These are phyloP conservation scores for Leucosporidium creatinivorum DNA, from an alignment of 768 basidiomycete genomes.

Conservation along the genomic window DNA sequence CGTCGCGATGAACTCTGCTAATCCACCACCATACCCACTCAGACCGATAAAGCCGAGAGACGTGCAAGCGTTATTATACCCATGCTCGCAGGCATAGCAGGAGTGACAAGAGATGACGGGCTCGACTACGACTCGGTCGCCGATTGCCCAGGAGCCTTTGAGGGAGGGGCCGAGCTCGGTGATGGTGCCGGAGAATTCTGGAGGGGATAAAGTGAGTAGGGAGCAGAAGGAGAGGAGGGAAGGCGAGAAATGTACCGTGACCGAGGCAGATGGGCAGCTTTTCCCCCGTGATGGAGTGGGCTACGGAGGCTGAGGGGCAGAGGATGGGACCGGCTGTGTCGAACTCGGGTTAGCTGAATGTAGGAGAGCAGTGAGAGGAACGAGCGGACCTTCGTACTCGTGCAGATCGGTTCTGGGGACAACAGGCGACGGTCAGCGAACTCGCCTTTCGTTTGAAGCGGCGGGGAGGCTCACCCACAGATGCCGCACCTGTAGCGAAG, in stretches of 20 bases:
- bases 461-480: conserved; percentile 40
- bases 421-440: neutral
- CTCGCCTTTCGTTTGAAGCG: neutral
- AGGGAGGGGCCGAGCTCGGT: conserved; percentile 41
- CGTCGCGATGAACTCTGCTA: conserved; percentile 46
- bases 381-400: conserved; percentile 41
- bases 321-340: conserved; percentile 33
- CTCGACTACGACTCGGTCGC: conserved; percentile 44
- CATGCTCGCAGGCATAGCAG: neutral
- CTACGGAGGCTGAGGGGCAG: conserved; percentile 40
- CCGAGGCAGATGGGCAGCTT: conserved; percentile 46
- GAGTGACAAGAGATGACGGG: conserved; percentile 44
- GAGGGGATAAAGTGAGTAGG: neutral
- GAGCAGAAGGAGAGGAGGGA: neutral
- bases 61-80: conserved; percentile 15
- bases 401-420: conserved; percentile 38
- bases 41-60: conserved; percentile 32
- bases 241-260: conserved; percentile 43
- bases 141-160: conserved; percentile 40
- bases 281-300: conserved; percentile 45
- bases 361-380: too few species aligned
- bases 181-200: conserved; percentile 22
- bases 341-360: neutral
- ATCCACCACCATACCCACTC: conserved; percentile 42
- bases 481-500: conserved; percentile 36